Evolutionary conservation across 352 stramenopile genomes (phyloP), one percentile per base, ranked within the genome.

Genomic region (Globisporangium heterothallicum): DNA sequence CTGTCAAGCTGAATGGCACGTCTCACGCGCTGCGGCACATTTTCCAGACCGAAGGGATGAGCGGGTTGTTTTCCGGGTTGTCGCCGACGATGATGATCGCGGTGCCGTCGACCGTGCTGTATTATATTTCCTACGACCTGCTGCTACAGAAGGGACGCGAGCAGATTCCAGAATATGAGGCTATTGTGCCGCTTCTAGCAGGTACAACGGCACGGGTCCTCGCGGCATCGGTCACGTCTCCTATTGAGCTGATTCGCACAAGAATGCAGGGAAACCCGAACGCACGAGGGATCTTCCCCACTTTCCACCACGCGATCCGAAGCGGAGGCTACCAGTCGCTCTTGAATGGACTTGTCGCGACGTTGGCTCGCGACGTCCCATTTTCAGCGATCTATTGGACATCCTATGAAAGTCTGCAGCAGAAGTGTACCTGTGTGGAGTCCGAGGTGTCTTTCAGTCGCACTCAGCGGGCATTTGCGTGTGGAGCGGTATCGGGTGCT

Each of bases 371-470:
- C 35, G 95, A 99, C 70, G 88, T 98, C 6, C 94, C 94, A 4
- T 99, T 98, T 59, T 95, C 74, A 7, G 93, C 87, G 0, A 88
- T 98, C 30, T 99, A 98, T 62, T 98, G 92, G 92, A 80, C 86
- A 7, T 85, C 70, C 26, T 92, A 97, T 53, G 94, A 98, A 68
- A 59, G 72, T 16, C 78, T 94, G 7, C 71, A 88, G 58, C 53
- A 52, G 3, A 38, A 78, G 5, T 51, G 52, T 27, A 40, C 26
- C 10, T 34, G 61, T 4, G 30, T 29, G 9, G 56, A 63, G 19
- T 56, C 59, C 2, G 41, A 55, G 16, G 55, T 61, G 3, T 19
- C 46, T 43, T 41, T 88, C 22, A 74, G 77, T 16, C 59, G 85
- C 19, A 71, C 65, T 9, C 66, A 94, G 43, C 74, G 82, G 46